phyloP scores from a whole-genome alignment of 495 filamentous ascomycete species.

The Penicillium nucicola region DNA sequence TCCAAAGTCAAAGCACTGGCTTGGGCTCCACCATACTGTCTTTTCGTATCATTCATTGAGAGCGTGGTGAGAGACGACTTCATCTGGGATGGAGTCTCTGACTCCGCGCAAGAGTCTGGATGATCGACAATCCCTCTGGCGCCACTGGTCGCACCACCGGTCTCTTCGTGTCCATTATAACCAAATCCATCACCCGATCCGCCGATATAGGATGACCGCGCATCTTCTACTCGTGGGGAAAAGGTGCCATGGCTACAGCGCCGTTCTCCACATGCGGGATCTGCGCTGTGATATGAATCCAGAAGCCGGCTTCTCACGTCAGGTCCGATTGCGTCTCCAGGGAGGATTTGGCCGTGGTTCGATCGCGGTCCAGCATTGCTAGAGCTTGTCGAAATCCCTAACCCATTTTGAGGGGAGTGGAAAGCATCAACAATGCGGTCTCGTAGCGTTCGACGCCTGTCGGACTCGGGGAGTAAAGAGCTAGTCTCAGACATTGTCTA shows the following conservation, averaged over 20 bases:
- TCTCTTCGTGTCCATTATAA: constrained; percentile 10
- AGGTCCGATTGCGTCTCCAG: constrained; percentile 18
- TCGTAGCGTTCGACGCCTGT: constrained; percentile 30
- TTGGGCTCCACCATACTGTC: constrained; percentile 25
- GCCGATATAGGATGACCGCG: constrained; percentile 34
- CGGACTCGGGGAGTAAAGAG: constrained; percentile 17
- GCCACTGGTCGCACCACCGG: constrained; percentile 7
- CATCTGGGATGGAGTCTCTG: constrained; percentile 33
- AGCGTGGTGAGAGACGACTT: constrained; percentile 27
- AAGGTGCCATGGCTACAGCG: constrained; percentile 77
- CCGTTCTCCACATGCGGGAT: constrained; percentile 38
- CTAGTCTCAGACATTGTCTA: constrained; percentile 29
- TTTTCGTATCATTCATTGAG: constrained; percentile 31
- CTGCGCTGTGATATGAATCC: constrained; percentile 34
- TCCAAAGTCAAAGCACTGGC: neutral
- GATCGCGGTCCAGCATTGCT: neutral
- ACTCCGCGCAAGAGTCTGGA: constrained; percentile 20
- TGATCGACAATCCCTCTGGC: constrained; percentile 12
- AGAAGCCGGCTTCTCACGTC: constrained; percentile 36
- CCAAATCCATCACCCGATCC: constrained; percentile 20
- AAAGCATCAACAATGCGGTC: constrained; percentile 38
- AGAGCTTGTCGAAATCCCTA: neutral
- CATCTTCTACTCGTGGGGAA: constrained; percentile 59
- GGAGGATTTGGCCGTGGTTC: neutral
- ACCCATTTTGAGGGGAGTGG: constrained; percentile 15